phyloP scores from a whole-genome alignment of 2,329 filamentous ascomycete species.

The Sporothrix curviconia region DNA sequence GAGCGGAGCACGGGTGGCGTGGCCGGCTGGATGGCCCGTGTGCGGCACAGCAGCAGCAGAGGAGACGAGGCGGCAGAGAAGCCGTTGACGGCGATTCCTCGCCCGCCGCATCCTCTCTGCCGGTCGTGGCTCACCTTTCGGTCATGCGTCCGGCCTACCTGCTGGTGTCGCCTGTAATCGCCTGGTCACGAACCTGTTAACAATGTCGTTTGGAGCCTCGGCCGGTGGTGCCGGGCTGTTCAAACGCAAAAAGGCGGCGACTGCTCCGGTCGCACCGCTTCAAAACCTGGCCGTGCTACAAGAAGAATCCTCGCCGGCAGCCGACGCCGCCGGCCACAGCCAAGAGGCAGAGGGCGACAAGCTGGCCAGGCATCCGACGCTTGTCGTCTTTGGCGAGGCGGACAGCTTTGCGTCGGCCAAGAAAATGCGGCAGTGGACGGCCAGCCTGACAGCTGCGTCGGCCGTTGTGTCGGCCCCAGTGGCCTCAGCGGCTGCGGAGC shows the following conservation, averaged over 20 bases:
- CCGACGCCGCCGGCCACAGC: background rate
- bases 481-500: background rate
- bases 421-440: conserved; percentile 60
- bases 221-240: conserved; percentile 21
- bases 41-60: conserved; percentile 30
- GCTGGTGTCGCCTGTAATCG: conserved; percentile 61
- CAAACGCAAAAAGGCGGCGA: conserved; percentile 13
- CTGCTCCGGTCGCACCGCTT: conserved; percentile 3
- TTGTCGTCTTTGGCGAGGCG: conserved; percentile 67
- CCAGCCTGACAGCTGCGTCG: conserved; percentile 38
- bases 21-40: conserved; percentile 39
- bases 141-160: conserved; percentile 48
- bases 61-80: too few species aligned
- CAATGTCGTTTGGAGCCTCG: conserved; percentile 53
- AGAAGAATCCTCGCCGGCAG: background rate
- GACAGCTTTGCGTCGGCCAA: conserved; percentile 66
- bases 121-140: conserved; percentile 29
- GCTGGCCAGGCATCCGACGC: conserved; percentile 50
- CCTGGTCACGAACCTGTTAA: conserved; percentile 53
- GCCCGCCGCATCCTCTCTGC: conserved; percentile 21
- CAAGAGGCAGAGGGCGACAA: conserved; percentile 40
- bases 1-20: conserved; percentile 42
- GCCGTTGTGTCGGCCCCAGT: background rate
- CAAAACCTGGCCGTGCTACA: background rate
- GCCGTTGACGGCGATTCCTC: conserved; percentile 18